phyloP scores from a whole-genome alignment of 352 stramenopile species.

The Phytophthora agathidicida region DNA sequence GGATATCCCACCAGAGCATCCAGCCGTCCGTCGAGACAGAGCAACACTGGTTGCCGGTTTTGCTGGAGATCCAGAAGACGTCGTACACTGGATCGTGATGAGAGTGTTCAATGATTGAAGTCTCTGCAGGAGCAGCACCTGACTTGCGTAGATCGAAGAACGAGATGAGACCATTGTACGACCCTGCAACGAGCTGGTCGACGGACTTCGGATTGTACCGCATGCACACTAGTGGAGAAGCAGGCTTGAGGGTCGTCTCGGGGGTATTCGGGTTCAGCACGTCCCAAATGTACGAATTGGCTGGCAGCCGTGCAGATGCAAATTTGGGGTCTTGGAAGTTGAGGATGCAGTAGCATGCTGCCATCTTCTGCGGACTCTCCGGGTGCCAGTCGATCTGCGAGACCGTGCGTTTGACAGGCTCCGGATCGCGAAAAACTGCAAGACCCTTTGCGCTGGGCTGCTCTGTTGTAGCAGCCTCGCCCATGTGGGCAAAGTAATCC shows the following conservation, averaged over 20 bases:
- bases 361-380: conserved; percentile 95
- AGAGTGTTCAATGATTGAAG: conserved; percentile 96
- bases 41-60: conserved; percentile 96
- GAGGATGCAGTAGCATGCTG: conserved; percentile 96
- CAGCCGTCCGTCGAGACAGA: conserved; percentile 96
- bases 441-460: conserved; percentile 96
- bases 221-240: conserved; percentile 90
- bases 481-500: conserved; percentile 94
- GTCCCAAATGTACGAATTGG: conserved; percentile 96
- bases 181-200: conserved; percentile 95
- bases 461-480: conserved; percentile 92
- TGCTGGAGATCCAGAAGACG: conserved; percentile 96
- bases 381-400: conserved; percentile 98
- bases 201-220: conserved; percentile 97
- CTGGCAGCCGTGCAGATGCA: conserved; percentile 72
- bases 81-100: conserved; percentile 98
- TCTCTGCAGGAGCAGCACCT: conserved; percentile 87
- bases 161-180: conserved; percentile 96
- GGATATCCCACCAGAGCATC: conserved; percentile 93
- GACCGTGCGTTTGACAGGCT: conserved; percentile 92
- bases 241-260: conserved; percentile 92
- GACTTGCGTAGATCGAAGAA: conserved; percentile 97
- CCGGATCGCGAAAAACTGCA: conserved; percentile 97
- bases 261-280: conserved; percentile 97
- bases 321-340: conserved; percentile 97